Evolutionary conservation across 2,329 filamentous ascomycete species (phyloP), one percentile per base, ranked within the genome.

Genomic region (Cercospora citrullina): DNA sequence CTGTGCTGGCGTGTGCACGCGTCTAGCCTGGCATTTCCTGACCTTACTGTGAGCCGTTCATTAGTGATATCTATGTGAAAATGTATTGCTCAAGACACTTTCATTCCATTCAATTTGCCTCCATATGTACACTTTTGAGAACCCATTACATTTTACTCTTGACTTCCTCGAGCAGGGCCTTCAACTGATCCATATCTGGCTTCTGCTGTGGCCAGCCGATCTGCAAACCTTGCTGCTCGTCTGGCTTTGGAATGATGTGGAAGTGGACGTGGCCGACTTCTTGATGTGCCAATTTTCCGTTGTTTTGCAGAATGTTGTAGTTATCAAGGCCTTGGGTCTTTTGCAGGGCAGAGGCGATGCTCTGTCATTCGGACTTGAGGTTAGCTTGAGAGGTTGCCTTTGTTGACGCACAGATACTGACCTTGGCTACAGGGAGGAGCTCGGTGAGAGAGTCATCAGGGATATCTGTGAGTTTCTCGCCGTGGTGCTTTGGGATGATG

Each of bases 161-260:
- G 77, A 99, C 85, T 65, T 96, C 91, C 79, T 94, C 93, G 69
- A 87, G 85, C 69, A 96, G 83, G 71, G 87, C 87, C 85, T 94
- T 92, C 75, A 99, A 83, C 78, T 89, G 87, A 1, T 92, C 91
- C 90, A 95, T 96, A 74, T 97, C 90, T 1, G 87, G 86, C 69
- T 84, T 80, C 81, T 92, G 86, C 71, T 89, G 84, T 21, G 94
- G 93, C 95, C 95, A 99, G 36, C 82, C 79, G 73, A 98, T 85
- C 4, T 86, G 88, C 62, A 99, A 83, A 6, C 95, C 95, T 79
- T 98, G 91, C 39, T 84, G 77, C 75, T 89, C 84, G 76, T 92
- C 96, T 62, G 95, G 94, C 85, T 99, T 99, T 39, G 95, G 95
- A 71, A 99, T 99, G 88, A 98, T 90, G 78, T 99, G 95, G 81